Conservation (phyloP, 2,329 filamentous ascomycete species). For the Penicillium oxalicum region DNA sequence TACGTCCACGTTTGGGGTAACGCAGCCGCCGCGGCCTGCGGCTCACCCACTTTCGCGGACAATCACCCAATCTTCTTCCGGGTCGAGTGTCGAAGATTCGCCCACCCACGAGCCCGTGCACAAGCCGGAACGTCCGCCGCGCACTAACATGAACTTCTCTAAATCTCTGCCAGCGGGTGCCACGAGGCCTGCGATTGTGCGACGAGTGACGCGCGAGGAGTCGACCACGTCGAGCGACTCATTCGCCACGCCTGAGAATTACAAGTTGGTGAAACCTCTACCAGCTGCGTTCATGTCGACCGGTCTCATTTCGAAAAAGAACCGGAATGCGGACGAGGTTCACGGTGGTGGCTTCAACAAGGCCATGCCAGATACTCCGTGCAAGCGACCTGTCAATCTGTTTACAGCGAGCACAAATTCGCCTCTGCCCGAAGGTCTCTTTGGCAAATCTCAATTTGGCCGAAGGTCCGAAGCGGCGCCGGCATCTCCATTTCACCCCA, state of each 20-base stretch:
- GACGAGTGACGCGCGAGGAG: slow-evolving; percentile 44
- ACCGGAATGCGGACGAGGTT: slow-evolving; percentile 68
- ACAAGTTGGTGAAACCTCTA: slow-evolving; percentile 69
- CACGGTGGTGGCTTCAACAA: slow-evolving; percentile 49
- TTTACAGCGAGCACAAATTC: slow-evolving; percentile 58
- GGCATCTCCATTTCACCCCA: slow-evolving; percentile 72
- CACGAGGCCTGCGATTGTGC: slow-evolving; percentile 43
- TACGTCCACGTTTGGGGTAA: slow-evolving; percentile 7
- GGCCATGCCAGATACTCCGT: slow-evolving; percentile 88
- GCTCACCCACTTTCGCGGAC: slow-evolving; percentile 81
- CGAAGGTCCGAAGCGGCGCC: slow-evolving; percentile 70
- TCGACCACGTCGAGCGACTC: slow-evolving; percentile 35
- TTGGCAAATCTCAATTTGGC: slow-evolving; percentile 57
- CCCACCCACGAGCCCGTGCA: slow-evolving; percentile 57
- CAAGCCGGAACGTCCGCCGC: slow-evolving; percentile 50
- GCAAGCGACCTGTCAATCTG: slow-evolving; percentile 72
- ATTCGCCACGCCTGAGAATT: slow-evolving; percentile 69
- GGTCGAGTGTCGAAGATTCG: slow-evolving; percentile 71
- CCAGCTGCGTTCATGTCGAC: slow-evolving; percentile 90
- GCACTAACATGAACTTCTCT: slow-evolving; percentile 56
- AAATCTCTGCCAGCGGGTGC: slow-evolving; percentile 68
- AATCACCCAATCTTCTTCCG: slow-evolving; percentile 79
- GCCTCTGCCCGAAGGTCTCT: slow-evolving; percentile 50
- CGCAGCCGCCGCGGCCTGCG: slow-evolving; percentile 39
- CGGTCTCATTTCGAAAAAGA: slow-evolving; percentile 89